These are phyloP conservation scores for Ophiostoma montium DNA, from an alignment of 2,329 filamentous ascomycete genomes.

Conservation along the genomic window DNA sequence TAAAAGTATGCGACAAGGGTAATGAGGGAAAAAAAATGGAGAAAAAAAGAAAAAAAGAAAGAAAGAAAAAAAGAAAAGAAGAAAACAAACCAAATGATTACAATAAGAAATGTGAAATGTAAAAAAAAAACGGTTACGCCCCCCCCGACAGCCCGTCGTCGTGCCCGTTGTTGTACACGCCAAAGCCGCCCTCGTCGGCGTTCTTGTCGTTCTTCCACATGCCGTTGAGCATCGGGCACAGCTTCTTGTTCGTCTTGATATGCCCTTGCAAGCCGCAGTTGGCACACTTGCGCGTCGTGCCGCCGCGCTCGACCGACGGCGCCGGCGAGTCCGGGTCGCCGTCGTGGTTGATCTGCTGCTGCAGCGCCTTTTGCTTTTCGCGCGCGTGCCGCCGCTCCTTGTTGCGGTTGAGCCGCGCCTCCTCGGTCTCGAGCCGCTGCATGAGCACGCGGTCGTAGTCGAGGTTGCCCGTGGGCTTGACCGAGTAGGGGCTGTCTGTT, in stretches of 20 bases:
- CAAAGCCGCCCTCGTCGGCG: slow-evolving; percentile 45
- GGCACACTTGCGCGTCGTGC: slow-evolving; percentile 83
- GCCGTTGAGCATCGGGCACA: slow-evolving; percentile 76
- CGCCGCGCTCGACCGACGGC: slow-evolving; percentile 36
- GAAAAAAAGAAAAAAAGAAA: background rate
- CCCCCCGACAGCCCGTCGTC: slow-evolving; percentile 7
- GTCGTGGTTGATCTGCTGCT: slow-evolving; percentile 26
- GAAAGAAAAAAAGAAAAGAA: background rate
- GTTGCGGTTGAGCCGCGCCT: slow-evolving; percentile 77
- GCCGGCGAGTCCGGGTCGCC: slow-evolving; percentile 38
- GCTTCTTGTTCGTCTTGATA: slow-evolving; percentile 99
- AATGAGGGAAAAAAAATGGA: background rate
- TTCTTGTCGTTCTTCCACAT: slow-evolving; percentile 52
- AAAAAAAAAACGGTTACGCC: background rate
- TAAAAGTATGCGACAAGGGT: background rate
- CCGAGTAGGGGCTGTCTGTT: slow-evolving; percentile 36
- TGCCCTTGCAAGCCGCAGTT: slow-evolving; percentile 95
- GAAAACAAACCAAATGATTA: background rate
- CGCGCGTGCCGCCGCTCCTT: slow-evolving; percentile 79
- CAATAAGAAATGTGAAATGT: background rate
- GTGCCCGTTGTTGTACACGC: slow-evolving; percentile 26
- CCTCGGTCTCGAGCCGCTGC: slow-evolving; percentile 46
- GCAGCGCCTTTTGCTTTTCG: slow-evolving; percentile 70
- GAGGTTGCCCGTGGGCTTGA: slow-evolving; percentile 50
- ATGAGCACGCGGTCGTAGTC: slow-evolving; percentile 50